Evolutionary conservation across 345 rosid genomes (phyloP).

Genomic region (Aquilaria yunnanensis): DNA sequence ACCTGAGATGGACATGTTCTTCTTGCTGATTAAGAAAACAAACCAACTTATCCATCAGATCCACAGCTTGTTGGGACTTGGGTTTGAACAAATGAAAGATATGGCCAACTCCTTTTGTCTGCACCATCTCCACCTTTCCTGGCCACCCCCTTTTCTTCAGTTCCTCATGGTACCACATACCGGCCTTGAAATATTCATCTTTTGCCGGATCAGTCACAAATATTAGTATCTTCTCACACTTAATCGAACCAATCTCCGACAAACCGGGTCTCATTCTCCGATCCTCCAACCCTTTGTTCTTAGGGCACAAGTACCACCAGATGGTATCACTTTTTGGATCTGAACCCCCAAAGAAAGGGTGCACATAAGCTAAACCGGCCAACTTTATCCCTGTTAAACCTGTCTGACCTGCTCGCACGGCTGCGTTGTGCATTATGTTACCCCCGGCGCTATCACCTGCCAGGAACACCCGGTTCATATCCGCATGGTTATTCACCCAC

Average conservation of each 20-base stretch:
- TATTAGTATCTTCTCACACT: constrained; percentile 22
- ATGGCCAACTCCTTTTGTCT: constrained; percentile 29
- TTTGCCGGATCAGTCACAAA: constrained; percentile 27
- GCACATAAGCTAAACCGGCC: constrained; percentile 1
- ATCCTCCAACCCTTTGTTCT: no score
- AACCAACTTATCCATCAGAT: constrained; percentile 17
- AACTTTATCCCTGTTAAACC: constrained; percentile 1
- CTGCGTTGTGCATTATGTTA: constrained; percentile 14
- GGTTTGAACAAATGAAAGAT: constrained; percentile 33
- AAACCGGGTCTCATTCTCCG: no score
- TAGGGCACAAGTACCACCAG: no score
- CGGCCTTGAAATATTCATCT: constrained; percentile 21
- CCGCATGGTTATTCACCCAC: constrained; percentile 23
- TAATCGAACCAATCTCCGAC: no score
- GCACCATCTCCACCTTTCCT: constrained; percentile 26
- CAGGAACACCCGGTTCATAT: constrained; percentile 23
- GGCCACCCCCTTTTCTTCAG: constrained; percentile 22
- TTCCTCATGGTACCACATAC: constrained; percentile 22
- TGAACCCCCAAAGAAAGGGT: constrained; percentile 10
- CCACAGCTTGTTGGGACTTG: constrained; percentile 16
- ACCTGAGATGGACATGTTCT: no score
- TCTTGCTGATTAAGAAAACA: constrained; percentile 15
- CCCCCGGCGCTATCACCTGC: constrained; percentile 41
- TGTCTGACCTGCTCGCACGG: constrained; percentile 1
- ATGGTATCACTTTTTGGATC: background rate